Base-by-base conservation (phyloP, 169 alveolate genomes). In the Plasmodium gonderi region DNA sequence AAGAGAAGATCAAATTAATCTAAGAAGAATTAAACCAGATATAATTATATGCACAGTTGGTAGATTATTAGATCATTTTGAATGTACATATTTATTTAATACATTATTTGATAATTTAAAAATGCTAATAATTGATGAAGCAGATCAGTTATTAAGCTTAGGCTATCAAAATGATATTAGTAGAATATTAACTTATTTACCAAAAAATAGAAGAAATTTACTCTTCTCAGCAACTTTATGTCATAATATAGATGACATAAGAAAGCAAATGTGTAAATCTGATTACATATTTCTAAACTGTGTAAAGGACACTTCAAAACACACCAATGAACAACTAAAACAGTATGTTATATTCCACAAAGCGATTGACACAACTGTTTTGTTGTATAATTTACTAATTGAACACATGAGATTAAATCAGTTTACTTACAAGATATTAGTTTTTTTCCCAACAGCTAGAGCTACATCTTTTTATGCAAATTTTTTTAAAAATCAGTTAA, bases 41-140 rank as follows among this genome's bases (percentile, higher is more conserved):
- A 94, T 98, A 31, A 92, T 98, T n/a, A 96, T 98, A 14, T 98
- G 98, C 31, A 98, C 99, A 14, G 99, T 99, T 2, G 99, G 99
- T 36, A 95, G 99, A 92, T 95, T 98, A 9, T 96, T 98, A 12
- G 99, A 98, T 82, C 99, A 98, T 92, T 94, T 98, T 79, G 98
- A 97, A 45, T 97, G 97, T 91, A 97, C 99, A 0, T 98, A 97
- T 91, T 98, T 98, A 60, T 98, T 98, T 92, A 95, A 95, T 83
- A 95, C 98, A 14, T 90, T 94, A 65, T 89, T 98, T 42, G 97
- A 97, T 72, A 89, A 96, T 51, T 92, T 98, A 31, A 96, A 97
- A 89, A 96, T 96, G 91, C 94, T 98, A 31, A 98, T 98, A 29
- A 95, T 98, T 92, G 99, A 98, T 91, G 99, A 98, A 93, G 99